phyloP scores from a whole-genome alignment of 768 basidiomycete genomes.

The Leucosporidium scottii region DNA sequence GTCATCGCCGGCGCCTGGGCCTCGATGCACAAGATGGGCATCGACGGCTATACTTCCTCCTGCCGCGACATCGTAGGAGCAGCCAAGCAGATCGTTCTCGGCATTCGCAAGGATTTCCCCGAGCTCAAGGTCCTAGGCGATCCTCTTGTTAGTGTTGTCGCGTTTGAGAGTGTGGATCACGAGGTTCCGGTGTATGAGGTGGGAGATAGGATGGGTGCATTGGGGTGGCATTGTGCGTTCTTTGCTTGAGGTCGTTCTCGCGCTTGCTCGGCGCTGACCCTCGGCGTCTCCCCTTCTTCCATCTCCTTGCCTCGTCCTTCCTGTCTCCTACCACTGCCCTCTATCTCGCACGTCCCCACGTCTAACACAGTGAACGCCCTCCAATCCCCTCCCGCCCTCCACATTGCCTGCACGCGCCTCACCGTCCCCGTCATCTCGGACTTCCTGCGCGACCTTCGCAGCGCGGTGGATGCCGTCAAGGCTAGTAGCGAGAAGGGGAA shows the following conservation, averaged over 20 bases:
- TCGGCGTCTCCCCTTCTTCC: not conserved
- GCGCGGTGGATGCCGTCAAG: conserved; percentile 66
- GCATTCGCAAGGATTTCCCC: conserved; percentile 61
- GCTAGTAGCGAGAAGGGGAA: conserved; percentile 46
- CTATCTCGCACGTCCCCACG: not conserved
- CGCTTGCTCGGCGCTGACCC: not conserved
- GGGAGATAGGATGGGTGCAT: conserved; percentile 75
- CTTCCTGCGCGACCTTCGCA: conserved; percentile 77
- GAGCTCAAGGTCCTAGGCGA: conserved; percentile 84
- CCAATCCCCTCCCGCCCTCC: conserved; percentile 68
- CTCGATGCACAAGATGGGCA: conserved; percentile 86
- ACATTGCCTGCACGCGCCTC: conserved; percentile 84
- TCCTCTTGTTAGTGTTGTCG: conserved; percentile 82
- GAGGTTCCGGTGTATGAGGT: conserved; percentile 68
- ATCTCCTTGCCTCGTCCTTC: too few relatives aligned
- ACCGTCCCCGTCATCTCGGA: conserved; percentile 66
- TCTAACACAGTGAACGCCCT: conserved; percentile 59
- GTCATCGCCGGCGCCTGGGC: conserved; percentile 95
- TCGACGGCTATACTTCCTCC: conserved; percentile 76
- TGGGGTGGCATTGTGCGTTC: conserved; percentile 69
- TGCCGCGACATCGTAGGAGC: conserved; percentile 74
- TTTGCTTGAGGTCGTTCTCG: not conserved
- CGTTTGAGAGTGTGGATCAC: conserved; percentile 60
- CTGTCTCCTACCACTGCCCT: too few relatives aligned
- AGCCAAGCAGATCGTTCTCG: conserved; percentile 60